Percentiles rank a stretch among this genome's conserved stretches.
Evolutionary conservation across 2,329 filamentous ascomycete genomes (phyloP).

Genomic region (Beauveria australis): DNA sequence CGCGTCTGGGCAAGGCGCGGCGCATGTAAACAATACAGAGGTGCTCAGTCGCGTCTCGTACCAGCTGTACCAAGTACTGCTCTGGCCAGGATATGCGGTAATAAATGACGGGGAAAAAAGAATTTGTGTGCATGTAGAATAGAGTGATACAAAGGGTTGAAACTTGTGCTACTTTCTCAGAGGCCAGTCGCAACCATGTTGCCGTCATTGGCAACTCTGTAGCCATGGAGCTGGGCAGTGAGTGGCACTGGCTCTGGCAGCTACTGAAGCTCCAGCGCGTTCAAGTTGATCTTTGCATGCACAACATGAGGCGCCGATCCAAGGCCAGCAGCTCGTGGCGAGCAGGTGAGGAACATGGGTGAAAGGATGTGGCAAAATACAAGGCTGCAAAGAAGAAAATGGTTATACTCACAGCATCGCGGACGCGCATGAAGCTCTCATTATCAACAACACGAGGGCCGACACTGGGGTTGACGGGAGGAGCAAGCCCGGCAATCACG

Average conservation of each 20-base stretch:
- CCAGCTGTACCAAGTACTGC: not conserved
- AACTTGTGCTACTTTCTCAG: too few species aligned
- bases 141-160: not conserved
- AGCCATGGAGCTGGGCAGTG: not conserved
- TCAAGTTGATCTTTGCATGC: constrained; percentile 2
- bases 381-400: constrained; percentile 12
- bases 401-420: constrained; percentile 65
- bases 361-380: not conserved
- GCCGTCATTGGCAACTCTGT: not conserved
- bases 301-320: not conserved
- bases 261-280: not conserved
- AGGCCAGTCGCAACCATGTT: not conserved
- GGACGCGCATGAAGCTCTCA: constrained; percentile 70
- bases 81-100: not conserved
- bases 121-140: not conserved
- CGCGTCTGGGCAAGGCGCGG: not conserved
- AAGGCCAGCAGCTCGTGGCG: not conserved
- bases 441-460: constrained; percentile 46
- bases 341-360: not conserved
- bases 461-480: constrained; percentile 14
- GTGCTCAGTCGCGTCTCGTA: constrained; percentile 5
- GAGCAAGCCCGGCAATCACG: constrained; percentile 15
- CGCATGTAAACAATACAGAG: constrained; percentile 10
- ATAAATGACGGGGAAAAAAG: not conserved
- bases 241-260: not conserved